These are phyloP conservation scores for Haplosporangium gracile DNA, from an alignment of 192 early-diverging fungal species.

Conservation along the genomic window DNA sequence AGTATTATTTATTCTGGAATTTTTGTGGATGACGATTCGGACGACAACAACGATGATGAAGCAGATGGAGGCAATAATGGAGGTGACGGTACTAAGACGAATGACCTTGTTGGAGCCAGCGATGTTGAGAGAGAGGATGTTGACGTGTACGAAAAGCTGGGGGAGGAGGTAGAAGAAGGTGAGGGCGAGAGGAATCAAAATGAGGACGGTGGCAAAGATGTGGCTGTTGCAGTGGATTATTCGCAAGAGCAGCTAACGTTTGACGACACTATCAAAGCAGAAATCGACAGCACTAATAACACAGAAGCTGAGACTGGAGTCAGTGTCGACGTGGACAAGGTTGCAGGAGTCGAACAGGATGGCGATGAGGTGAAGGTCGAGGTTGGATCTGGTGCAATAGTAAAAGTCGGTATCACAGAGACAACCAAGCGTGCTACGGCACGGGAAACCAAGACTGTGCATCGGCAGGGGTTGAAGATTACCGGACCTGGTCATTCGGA, in stretches of 20 bases:
- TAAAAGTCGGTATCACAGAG: neutral
- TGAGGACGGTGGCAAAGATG: neutral
- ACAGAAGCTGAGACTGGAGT: neutral
- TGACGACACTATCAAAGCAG: constrained; percentile 4
- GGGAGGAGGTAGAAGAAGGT: neutral
- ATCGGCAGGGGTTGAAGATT: neutral
- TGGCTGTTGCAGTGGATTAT: neutral
- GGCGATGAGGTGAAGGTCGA: neutral
- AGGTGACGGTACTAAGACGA: neutral
- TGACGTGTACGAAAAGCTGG: neutral
- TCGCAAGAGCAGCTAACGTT: neutral
- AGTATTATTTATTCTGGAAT: constrained; percentile 57
- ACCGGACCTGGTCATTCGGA: neutral
- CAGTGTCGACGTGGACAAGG: neutral
- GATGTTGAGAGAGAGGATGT: constrained; percentile 4
- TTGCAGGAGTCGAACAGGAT: neutral
- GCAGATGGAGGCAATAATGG: neutral
- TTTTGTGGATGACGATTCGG: constrained; percentile 48
- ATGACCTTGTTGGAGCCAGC: neutral
- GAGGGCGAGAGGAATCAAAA: neutral
- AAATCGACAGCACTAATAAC: constrained; percentile 28
- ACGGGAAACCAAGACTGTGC: neutral
- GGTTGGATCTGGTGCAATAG: neutral
- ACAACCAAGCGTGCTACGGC: neutral
- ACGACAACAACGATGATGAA: constrained; percentile 16